These are phyloP conservation scores for Cladosporium oxysporum DNA, from an alignment of 2,329 filamentous ascomycete species.

Conservation along the genomic window DNA sequence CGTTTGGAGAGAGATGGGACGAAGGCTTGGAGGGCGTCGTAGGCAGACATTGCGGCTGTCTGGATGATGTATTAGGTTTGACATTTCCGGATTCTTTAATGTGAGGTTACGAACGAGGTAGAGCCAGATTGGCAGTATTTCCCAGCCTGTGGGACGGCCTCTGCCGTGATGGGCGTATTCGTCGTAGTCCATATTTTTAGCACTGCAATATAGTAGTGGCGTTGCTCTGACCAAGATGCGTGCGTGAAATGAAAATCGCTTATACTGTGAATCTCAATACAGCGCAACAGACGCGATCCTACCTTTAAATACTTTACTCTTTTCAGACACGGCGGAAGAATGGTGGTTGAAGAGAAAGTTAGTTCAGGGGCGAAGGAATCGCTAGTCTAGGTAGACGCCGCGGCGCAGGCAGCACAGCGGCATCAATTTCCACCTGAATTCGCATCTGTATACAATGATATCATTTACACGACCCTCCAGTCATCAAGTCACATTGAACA, in stretches of 20 bases:
- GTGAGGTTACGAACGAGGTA: neutral
- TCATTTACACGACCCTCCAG: neutral
- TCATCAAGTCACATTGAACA: slow-evolving; percentile 28
- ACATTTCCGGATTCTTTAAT: too few species aligned
- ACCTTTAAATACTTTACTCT: neutral
- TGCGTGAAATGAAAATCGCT: neutral
- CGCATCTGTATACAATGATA: neutral
- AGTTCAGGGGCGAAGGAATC: slow-evolving; percentile 13
- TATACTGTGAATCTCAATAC: neutral
- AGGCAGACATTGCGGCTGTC: slow-evolving; percentile 12
- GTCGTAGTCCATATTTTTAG: neutral
- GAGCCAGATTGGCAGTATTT: slow-evolving; percentile 9
- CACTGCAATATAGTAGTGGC: neutral
- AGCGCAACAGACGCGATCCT: neutral
- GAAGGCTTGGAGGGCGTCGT: slow-evolving; percentile 6
- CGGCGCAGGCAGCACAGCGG: slow-evolving; percentile 5
- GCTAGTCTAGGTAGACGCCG: slow-evolving; percentile 4
- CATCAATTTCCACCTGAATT: neutral
- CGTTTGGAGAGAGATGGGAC: slow-evolving; percentile 12
- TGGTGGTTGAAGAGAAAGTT: neutral
- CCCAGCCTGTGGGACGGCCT: neutral
- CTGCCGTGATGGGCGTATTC: neutral
- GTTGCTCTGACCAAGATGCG: neutral
- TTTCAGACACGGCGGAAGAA: neutral
- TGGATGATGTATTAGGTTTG: neutral